Conservation (phyloP, 179 eudicot species). For the Drosera spatulata region DNA sequence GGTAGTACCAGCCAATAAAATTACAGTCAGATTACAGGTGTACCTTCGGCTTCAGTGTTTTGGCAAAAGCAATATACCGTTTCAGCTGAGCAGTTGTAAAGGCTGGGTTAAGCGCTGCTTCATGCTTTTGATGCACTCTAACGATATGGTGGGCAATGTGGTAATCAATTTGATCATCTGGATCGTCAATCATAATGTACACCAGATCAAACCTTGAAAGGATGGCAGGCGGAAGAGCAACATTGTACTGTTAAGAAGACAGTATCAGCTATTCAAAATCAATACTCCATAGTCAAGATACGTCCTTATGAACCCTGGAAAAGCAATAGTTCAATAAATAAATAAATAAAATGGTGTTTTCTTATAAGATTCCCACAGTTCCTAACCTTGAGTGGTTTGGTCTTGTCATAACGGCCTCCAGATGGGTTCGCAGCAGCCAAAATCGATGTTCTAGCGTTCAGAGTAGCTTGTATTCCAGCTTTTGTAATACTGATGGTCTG, state of each 20-base stretch:
- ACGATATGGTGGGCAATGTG: conserved; percentile 93
- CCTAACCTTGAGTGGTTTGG: conserved; percentile 81
- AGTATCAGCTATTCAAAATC: too few relatives aligned
- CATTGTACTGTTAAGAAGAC: conserved; percentile 64
- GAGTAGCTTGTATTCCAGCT: conserved; percentile 97
- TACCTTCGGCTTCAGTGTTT: conserved; percentile 87
- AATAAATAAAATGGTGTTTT: too few relatives aligned
- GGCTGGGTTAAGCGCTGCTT: conserved; percentile 77
- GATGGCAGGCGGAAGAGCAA: conserved; percentile 96
- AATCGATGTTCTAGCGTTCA: conserved; percentile 92
- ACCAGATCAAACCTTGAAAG: conserved; percentile 98
- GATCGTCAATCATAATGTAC: conserved; percentile 96
- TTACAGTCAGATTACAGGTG: neutral
- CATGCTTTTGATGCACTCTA: conserved; percentile 88
- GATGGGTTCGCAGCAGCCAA: conserved; percentile 99
- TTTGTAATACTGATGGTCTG: conserved; percentile 97
- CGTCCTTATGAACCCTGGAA: too few relatives aligned
- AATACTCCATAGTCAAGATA: too few relatives aligned
- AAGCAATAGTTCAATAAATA: too few relatives aligned
- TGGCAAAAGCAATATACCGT: conserved; percentile 83
- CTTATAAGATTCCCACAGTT: conserved; percentile 2
- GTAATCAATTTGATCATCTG: conserved; percentile 91
- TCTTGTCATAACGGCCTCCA: conserved; percentile 95
- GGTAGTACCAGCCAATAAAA: neutral
- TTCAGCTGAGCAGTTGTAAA: conserved; percentile 80